Conservation (phyloP, 2,329 filamentous ascomycete genomes). For the Pseudocercospora fijiensis region DNA sequence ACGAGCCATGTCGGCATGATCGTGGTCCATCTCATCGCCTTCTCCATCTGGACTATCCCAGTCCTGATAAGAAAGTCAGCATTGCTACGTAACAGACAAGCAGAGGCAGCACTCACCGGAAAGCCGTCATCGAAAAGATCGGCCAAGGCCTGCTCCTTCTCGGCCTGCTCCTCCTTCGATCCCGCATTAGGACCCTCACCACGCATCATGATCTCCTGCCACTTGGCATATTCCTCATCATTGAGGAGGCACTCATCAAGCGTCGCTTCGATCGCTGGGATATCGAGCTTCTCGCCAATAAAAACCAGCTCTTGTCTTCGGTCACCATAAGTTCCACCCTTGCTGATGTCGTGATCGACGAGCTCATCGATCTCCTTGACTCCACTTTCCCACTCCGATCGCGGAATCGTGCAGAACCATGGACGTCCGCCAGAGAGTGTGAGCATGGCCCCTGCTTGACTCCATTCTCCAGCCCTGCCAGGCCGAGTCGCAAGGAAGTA, state of each 20-base stretch:
- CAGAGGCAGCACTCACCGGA: conserved; percentile 11
- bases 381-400: conserved; percentile 53
- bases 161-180: conserved; percentile 16
- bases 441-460: conserved; percentile 64
- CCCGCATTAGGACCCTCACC: conserved; percentile 23
- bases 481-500: conserved; percentile 61
- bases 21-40: conserved; percentile 24
- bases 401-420: conserved; percentile 58
- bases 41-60: conserved; percentile 25
- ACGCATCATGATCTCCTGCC: conserved; percentile 38
- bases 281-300: conserved; percentile 65
- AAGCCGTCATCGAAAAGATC: conserved; percentile 42
- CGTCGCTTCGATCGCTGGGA: conserved; percentile 50
- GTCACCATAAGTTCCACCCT: conserved; percentile 60
- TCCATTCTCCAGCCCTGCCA: conserved; percentile 59
- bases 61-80: conserved; percentile 25
- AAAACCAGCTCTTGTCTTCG: conserved; percentile 71
- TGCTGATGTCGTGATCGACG: conserved; percentile 51
- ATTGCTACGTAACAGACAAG: background rate
- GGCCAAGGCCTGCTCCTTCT: conserved; percentile 44
- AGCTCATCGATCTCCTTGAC: conserved; percentile 50
- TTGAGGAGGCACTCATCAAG: conserved; percentile 63
- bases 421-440: conserved; percentile 59
- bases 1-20: conserved; percentile 16
- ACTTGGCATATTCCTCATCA: conserved; percentile 54